A percentile compares a stretch with the other conserved stretches of the same genome.
Conservation (phyloP, 2,329 filamentous ascomycete genomes). For the Diplocarpon rosae region DNA sequence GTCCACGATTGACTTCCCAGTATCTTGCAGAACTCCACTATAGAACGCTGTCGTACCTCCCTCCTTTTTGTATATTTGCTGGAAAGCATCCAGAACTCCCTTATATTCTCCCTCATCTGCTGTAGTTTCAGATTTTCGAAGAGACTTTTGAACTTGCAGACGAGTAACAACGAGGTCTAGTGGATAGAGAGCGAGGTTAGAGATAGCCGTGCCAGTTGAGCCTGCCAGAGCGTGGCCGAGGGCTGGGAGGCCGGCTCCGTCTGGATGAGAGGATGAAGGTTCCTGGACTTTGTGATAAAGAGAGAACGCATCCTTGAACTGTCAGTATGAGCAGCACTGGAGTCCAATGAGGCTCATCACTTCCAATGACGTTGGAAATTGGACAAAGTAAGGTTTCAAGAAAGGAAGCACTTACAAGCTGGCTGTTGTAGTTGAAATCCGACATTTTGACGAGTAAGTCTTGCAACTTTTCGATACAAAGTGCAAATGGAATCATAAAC, state of each 20-base stretch:
- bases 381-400: background rate
- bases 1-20: conserved; percentile 58
- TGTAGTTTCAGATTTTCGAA: conserved; percentile 30
- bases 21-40: conserved; percentile 50
- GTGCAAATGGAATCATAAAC: no score
- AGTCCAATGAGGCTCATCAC: no score
- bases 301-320: conserved; percentile 22
- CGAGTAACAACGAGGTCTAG: conserved; percentile 73
- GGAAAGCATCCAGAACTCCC: conserved; percentile 56
- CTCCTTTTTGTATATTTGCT: conserved; percentile 58
- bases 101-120: conserved; percentile 42
- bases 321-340: background rate
- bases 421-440: conserved; percentile 26
- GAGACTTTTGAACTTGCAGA: conserved; percentile 64
- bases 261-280: conserved; percentile 14
- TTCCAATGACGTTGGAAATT: background rate
- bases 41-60: conserved; percentile 63
- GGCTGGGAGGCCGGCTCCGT: conserved; percentile 48
- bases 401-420: conserved; percentile 28
- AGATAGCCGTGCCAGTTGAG: conserved; percentile 65
- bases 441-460: background rate
- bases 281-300: conserved; percentile 30
- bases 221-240: conserved; percentile 75
- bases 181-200: conserved; percentile 70
- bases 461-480: no score